Conservation (phyloP, 2,329 filamentous ascomycete species). For the Penicillium sp. region DNA sequence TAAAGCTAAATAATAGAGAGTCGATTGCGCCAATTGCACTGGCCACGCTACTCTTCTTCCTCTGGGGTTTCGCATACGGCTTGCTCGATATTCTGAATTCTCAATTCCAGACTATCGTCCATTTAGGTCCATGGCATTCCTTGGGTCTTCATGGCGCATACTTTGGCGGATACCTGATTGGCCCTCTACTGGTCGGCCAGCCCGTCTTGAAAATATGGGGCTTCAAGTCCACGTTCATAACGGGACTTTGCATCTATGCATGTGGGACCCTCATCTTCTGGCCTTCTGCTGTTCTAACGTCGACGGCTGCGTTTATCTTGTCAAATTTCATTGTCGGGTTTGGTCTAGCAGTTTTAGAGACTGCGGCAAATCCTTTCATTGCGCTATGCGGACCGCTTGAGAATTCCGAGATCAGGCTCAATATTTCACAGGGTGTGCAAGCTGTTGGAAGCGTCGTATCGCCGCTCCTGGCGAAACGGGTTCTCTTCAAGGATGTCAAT, state of each 20-base stretch:
- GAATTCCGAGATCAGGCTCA: slow-evolving; percentile 59
- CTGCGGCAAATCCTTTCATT: slow-evolving; percentile 62
- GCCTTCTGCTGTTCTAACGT: slow-evolving; percentile 62
- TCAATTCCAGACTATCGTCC: slow-evolving; percentile 55
- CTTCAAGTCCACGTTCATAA: slow-evolving; percentile 62
- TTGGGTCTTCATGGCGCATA: slow-evolving; percentile 59
- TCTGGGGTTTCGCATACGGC: slow-evolving; percentile 91
- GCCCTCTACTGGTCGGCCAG: slow-evolving; percentile 55
- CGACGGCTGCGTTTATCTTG: slow-evolving; percentile 58
- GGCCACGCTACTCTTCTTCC: slow-evolving; percentile 77
- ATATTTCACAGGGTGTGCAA: slow-evolving; percentile 61
- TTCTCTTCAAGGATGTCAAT: slow-evolving; percentile 53
- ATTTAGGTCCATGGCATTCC: slow-evolving; percentile 33
- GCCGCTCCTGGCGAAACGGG: slow-evolving; percentile 58
- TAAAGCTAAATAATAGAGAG: slow-evolving; percentile 56
- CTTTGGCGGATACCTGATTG: slow-evolving; percentile 58
- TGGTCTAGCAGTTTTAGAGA: slow-evolving; percentile 60
- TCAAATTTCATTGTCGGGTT: slow-evolving; percentile 63
- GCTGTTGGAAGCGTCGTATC: slow-evolving; percentile 60
- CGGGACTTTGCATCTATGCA: slow-evolving; percentile 61
- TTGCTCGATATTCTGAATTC: slow-evolving; percentile 76
- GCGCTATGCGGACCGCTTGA: slow-evolving; percentile 60
- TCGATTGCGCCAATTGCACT: slow-evolving; percentile 58
- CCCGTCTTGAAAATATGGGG: slow-evolving; percentile 58
- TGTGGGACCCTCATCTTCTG: slow-evolving; percentile 62